Conservation (phyloP, 352 stramenopile species). For the Blastocystis sp. region DNA sequence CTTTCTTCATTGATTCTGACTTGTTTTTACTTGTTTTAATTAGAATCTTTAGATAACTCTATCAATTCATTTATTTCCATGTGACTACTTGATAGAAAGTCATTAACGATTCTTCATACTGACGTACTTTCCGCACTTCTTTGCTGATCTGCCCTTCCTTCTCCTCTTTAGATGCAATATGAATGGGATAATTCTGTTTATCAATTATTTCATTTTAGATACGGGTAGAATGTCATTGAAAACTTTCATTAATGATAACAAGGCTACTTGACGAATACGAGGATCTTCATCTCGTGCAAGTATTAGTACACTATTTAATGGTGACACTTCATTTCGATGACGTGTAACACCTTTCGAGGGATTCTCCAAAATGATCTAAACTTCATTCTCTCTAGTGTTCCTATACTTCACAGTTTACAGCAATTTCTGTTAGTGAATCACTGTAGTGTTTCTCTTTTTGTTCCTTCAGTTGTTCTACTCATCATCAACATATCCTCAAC, state of each 20-base stretch:
- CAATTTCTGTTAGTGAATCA: neutral
- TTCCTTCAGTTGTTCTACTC: neutral
- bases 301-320: neutral
- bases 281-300: neutral
- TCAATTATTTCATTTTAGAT: neutral
- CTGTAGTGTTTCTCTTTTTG: constrained; percentile 49
- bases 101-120: constrained; percentile 54
- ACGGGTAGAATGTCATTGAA: constrained; percentile 62
- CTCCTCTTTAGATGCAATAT: constrained; percentile 30
- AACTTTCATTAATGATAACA: constrained; percentile 45
- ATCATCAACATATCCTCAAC: neutral
- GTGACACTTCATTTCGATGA: neutral
- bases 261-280: neutral
- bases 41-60: constrained; percentile 33
- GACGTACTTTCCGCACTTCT: constrained; percentile 14
- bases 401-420: constrained; percentile 30
- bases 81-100: neutral
- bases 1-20: neutral
- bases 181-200: constrained; percentile 40
- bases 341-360: constrained; percentile 8
- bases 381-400: neutral
- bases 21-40: neutral
- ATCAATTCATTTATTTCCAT: neutral
- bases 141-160: constrained; percentile 45
- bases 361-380: constrained; percentile 25